Base-by-base conservation (phyloP, 768 basidiomycete species). In the Pleurotus salmoneostramineus region DNA sequence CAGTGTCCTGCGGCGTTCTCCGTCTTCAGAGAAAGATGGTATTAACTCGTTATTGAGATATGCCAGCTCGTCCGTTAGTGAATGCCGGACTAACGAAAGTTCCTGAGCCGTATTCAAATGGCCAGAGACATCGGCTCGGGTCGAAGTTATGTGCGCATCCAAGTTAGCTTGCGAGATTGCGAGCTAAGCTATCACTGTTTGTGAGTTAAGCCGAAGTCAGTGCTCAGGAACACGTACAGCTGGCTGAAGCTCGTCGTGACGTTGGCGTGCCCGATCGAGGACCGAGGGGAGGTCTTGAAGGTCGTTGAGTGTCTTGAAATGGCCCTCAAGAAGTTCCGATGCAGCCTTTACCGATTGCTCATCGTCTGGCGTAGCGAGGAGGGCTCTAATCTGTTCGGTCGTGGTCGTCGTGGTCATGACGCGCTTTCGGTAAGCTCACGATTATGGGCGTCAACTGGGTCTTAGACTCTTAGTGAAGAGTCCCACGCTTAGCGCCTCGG, bases 21-120 rank as follows among this genome's bases (percentile, higher is more conserved):
- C 77, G 11, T 77, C 79, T 11, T 77, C 79, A 8, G 76, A 74
- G 32, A 83, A 62, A 2, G 81, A 75, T 1, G 87, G 88, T 49
- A 84, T 75, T 43, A 96, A 75, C 52, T 88, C 83, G 51, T 77
- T 72, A 4, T 83, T 82, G 32, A 96, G 72, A 58, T 82, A 81
- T 10, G 84, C 74, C 8, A 95, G 76, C 68, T 94, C 88, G 65
- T 96, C 93, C 12, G 84, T 81, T 15, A 95, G 73, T 1, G 82
- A 83, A 70, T 93, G 90, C 27, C 93, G 80, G 35, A 88, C 71
- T n/a, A 90, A 76, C 0, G 91, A 85, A 42, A 93, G 74, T 57
- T 88, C 84, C 65, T 91, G 87, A 0, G 90, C 89, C 6, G 83
- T 79, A 52, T 79, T 74, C 36, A 91, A 73, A 35, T 87, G 76